Conservation (phyloP, 2,329 filamentous ascomycete species). For the Orbilia oligospora region DNA sequence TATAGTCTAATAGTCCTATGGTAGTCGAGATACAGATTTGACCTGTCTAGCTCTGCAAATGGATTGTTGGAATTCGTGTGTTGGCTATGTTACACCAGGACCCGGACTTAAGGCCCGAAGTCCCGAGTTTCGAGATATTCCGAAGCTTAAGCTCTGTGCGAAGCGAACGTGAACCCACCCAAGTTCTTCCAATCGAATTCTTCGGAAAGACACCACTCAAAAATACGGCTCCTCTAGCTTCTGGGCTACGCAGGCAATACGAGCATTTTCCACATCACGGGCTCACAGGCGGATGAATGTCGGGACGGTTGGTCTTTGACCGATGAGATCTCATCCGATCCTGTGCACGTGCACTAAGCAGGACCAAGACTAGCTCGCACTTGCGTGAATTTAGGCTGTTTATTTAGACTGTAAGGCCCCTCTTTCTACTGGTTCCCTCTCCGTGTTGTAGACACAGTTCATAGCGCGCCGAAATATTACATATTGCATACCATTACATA, state of each 20-base stretch:
- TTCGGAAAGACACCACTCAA: constrained; percentile 49
- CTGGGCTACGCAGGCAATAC: constrained; percentile 24
- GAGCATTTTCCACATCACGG: constrained; percentile 17
- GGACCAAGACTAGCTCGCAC: constrained; percentile 14
- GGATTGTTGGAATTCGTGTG: constrained; percentile 37
- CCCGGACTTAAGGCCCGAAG: constrained; percentile 29
- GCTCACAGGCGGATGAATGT: constrained; percentile 53
- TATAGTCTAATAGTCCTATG: too few relatives aligned
- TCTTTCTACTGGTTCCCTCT: constrained; percentile 20
- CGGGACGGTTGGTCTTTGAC: constrained; percentile 27
- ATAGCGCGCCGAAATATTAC: constrained; percentile 9
- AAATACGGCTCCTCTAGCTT: background rate
- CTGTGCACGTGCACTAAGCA: background rate
- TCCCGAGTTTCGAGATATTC: constrained; percentile 43
- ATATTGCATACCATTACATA: constrained; percentile 14
- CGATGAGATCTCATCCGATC: constrained; percentile 16
- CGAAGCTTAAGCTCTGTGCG: constrained; percentile 32
- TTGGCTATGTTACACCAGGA: constrained; percentile 18
- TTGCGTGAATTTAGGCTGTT: constrained; percentile 47
- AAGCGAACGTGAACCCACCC: background rate
- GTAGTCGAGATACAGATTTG: too few relatives aligned
- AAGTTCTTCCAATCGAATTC: background rate
- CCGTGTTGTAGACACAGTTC: constrained; percentile 34
- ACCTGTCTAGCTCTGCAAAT: too few relatives aligned
- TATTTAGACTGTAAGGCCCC: constrained; percentile 52